Base-by-base conservation (phyloP, 805 yeast genomes). In the Cyberlindnera veronae region DNA sequence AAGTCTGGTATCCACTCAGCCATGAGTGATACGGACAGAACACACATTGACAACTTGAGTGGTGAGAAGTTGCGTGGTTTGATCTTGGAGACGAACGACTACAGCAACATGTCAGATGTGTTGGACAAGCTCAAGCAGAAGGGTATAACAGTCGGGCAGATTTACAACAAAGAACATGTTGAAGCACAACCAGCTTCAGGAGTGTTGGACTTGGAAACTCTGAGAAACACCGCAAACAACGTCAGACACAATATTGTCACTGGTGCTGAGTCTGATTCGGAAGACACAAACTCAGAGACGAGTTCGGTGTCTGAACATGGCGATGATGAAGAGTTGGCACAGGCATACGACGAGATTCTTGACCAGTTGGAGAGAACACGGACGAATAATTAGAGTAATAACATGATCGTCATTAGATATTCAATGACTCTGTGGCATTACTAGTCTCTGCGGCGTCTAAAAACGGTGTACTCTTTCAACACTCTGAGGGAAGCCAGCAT, bases 401-500 rank as follows among this genome's bases (percentile, higher is more conserved):
- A 17, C n/a, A n/a, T n/a, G n/a, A n/a, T n/a, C n/a, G n/a, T n/a
- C n/a, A n/a, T n/a, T n/a, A n/a, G n/a, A n/a, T n/a, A n/a, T n/a
- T n/a, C n/a, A n/a, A n/a, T n/a, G n/a, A n/a, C n/a, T n/a, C n/a
- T n/a, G n/a, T n/a, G n/a, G n/a, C n/a, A n/a, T n/a, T n/a, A n/a
- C n/a, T n/a, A n/a, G n/a, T n/a, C n/a, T n/a, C n/a, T n/a, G n/a
- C n/a, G n/a, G n/a, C n/a, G n/a, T n/a, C n/a, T n/a, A n/a, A n/a
- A n/a, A n/a, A n/a, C n/a, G n/a, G n/a, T 55, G 19, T 48, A 48
- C 43, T 75, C 81, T 33, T 64, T 64, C 14, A 72, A 12, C 3
- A 71, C 49, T 44, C 79, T 75, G 4, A 79, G 17, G 1, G 74
- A 39, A 0, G 82, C 84, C 41, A 81, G 58, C 2, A 69, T 16